These are phyloP conservation scores for Fusarium cyanostomum DNA, from an alignment of 2,329 filamentous ascomycete species.

Conservation along the genomic window DNA sequence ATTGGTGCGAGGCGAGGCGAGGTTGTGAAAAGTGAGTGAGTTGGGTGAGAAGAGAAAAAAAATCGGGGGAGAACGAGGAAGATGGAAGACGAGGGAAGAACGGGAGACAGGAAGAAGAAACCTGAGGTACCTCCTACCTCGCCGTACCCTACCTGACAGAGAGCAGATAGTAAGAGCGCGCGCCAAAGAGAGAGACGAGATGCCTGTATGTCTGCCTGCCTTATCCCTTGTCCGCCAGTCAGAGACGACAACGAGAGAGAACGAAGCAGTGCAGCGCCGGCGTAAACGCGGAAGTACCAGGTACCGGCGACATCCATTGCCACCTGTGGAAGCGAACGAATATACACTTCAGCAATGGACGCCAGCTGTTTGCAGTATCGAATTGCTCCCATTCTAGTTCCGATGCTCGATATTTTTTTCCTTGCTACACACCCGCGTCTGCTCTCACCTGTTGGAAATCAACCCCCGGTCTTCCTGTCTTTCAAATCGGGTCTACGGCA, in stretches of 20 bases:
- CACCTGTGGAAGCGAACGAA: constrained; percentile 39
- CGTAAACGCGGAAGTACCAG: constrained; percentile 41
- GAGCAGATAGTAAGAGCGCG: constrained; percentile 23
- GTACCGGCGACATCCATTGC: constrained; percentile 34
- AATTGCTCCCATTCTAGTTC: constrained; percentile 29
- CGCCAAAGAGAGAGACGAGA: constrained; percentile 25
- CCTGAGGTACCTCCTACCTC: constrained; percentile 30
- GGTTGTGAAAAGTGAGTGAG: constrained; percentile 33
- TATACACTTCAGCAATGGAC: constrained; percentile 36
- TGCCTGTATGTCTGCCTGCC: constrained; percentile 10
- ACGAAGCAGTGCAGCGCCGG: constrained; percentile 24
- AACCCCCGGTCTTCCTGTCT: constrained; percentile 17
- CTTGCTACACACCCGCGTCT: constrained; percentile 20
- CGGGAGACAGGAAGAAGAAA: constrained; percentile 28
- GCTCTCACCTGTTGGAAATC: neutral
- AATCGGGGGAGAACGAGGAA: constrained; percentile 33
- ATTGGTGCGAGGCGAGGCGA: constrained; percentile 26
- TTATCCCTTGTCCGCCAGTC: constrained; percentile 16
- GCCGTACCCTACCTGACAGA: constrained; percentile 12
- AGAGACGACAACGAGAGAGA: constrained; percentile 36
- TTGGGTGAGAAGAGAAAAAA: constrained; percentile 36
- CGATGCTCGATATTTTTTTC: constrained; percentile 33
- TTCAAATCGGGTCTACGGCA: constrained; percentile 41
- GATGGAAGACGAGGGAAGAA: constrained; percentile 39
- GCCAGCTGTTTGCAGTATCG: constrained; percentile 42